A percentile compares a stretch with the other conserved stretches of the same genome.
phyloP scores from a whole-genome alignment of 306 rosid genomes.

The Cicer cuneatum region DNA sequence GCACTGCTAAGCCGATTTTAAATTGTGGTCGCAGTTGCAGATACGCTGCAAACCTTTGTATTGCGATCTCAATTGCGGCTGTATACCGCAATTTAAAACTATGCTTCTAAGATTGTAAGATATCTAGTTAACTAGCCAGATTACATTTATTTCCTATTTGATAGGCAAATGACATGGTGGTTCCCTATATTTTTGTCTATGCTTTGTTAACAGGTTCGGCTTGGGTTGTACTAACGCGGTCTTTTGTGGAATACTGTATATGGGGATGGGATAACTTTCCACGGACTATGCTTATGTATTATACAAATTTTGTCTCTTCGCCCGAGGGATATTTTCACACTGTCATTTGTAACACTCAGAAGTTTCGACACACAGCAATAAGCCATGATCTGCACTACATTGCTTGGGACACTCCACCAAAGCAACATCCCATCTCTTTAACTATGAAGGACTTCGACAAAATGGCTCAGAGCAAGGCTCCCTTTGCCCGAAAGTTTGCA shows the following conservation, averaged over 20 bases:
- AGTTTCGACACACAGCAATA: constrained; percentile 67
- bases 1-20: not conserved
- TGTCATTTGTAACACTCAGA: constrained; percentile 77
- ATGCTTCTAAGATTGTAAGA: constrained; percentile 9
- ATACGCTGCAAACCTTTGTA: no score
- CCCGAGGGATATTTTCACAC: constrained; percentile 95
- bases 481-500: constrained; percentile 85
- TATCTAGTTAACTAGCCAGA: constrained; percentile 15
- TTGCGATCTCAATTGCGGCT: no score
- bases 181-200: constrained; percentile 41
- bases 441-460: constrained; percentile 78
- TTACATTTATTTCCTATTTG: not conserved
- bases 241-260: constrained; percentile 86
- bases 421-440: constrained; percentile 85
- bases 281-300: constrained; percentile 83
- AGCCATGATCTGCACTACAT: constrained; percentile 98
- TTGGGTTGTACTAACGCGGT: constrained; percentile 84
- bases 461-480: constrained; percentile 88
- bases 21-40: no score
- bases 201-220: constrained; percentile 78
- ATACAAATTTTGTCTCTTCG: constrained; percentile 86
- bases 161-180: constrained; percentile 8
- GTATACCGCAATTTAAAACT: no score
- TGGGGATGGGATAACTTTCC: constrained; percentile 99
- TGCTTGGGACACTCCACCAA: constrained; percentile 99